A percentile compares a stretch with the other conserved stretches of the same genome.
Conservation (phyloP, 441 rosid species). For the Erodium trifolium region DNA sequence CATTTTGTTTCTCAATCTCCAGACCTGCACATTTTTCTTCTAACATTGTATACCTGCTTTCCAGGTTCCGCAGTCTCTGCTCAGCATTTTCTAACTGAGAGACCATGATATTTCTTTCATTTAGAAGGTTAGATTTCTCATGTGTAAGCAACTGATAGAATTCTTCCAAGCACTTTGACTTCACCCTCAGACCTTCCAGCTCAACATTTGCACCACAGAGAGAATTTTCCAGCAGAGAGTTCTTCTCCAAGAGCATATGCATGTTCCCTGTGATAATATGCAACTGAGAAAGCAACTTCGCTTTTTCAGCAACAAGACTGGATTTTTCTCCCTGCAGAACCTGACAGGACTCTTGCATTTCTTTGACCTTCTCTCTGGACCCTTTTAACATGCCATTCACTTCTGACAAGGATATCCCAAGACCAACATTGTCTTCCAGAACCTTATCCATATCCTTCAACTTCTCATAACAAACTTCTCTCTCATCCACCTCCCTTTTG, state of each 20-base stretch:
- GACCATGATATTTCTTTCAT: constrained; percentile 41
- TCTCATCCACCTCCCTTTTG: constrained; percentile 33
- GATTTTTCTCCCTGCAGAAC: constrained; percentile 56
- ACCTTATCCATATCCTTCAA: constrained; percentile 36
- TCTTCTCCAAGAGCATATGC: constrained; percentile 56
- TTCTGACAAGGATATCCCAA: constrained; percentile 44
- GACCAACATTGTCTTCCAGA: constrained; percentile 45
- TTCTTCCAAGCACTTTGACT: constrained; percentile 56
- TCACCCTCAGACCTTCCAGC: constrained; percentile 50
- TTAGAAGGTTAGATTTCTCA: constrained; percentile 44
- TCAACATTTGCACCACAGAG: constrained; percentile 50
- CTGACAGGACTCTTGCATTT: constrained; percentile 51
- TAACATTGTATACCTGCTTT: constrained; percentile 49
- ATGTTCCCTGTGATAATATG: constrained; percentile 60
- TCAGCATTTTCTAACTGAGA: constrained; percentile 43
- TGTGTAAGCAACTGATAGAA: constrained; percentile 42
- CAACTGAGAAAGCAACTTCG: constrained; percentile 67
- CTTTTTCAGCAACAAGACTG: constrained; percentile 38
- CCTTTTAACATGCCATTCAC: constrained; percentile 40
- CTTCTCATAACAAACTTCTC: constrained; percentile 30
- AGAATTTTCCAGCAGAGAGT: constrained; percentile 40
- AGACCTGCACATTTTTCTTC: constrained; percentile 38
- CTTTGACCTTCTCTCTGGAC: constrained; percentile 37
- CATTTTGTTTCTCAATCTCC: constrained; percentile 43
- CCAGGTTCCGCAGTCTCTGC: constrained; percentile 53